Evolutionary conservation across 2,329 filamentous ascomycete genomes (phyloP).

Genomic region (Metarhizium guizhouense): DNA sequence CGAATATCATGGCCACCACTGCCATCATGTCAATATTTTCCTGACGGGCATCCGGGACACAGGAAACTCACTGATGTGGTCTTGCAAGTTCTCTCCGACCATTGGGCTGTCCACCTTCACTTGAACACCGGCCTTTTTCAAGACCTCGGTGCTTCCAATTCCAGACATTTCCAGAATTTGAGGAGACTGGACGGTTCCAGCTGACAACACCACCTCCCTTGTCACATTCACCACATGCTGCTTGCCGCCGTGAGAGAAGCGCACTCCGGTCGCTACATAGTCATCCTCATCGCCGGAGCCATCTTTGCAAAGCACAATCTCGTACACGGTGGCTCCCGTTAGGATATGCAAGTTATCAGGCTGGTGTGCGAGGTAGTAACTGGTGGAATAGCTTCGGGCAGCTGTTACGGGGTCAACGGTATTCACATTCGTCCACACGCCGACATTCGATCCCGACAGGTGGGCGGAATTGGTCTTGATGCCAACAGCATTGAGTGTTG

Average conservation of each 20-base stretch:
- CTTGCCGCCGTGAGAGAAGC: slow-evolving; percentile 27
- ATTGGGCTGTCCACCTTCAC: slow-evolving; percentile 30
- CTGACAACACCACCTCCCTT: slow-evolving; percentile 49
- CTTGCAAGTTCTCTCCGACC: slow-evolving; percentile 41
- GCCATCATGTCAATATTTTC: slow-evolving; percentile 1
- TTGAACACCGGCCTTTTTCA: slow-evolving; percentile 27
- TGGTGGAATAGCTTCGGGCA: slow-evolving; percentile 38
- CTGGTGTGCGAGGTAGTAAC: slow-evolving; percentile 29
- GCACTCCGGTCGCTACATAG: slow-evolving; percentile 20
- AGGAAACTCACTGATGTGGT: slow-evolving; percentile 27
- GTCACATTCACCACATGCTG: slow-evolving; percentile 27
- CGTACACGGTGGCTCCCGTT: slow-evolving; percentile 19
- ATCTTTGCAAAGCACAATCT: slow-evolving; percentile 17
- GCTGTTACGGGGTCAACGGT: slow-evolving; percentile 37
- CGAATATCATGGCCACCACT: slow-evolving; percentile 35
- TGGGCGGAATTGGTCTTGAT: slow-evolving; percentile 31
- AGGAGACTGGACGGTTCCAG: slow-evolving; percentile 47
- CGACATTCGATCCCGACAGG: slow-evolving; percentile 39
- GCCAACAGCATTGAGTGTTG: slow-evolving; percentile 34
- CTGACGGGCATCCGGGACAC: neutral
- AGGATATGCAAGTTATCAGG: slow-evolving; percentile 32
- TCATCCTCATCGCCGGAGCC: slow-evolving; percentile 5
- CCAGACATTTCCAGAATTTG: slow-evolving; percentile 54
- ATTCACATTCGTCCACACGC: slow-evolving; percentile 39
- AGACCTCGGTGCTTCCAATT: slow-evolving; percentile 36